Conservation (phyloP, 805 yeast genomes). For the Wickerhamomyces canadensis region DNA sequence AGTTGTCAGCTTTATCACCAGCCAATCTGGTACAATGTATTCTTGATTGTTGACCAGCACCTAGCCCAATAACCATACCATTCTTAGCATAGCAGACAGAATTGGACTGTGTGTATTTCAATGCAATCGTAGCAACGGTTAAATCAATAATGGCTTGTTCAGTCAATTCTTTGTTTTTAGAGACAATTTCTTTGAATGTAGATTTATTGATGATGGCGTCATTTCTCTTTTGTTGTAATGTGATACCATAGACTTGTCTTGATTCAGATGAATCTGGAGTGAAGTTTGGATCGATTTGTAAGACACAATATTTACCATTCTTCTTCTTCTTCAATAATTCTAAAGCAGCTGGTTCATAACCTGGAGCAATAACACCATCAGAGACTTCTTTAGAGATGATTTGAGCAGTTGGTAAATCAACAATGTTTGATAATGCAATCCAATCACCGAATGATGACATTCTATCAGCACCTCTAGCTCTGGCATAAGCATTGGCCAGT, state of each 20-base stretch:
- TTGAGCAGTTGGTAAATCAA: slow-evolving; percentile 93
- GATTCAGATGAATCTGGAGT: slow-evolving; percentile 77
- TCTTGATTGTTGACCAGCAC: slow-evolving; percentile 99
- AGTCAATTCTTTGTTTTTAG: slow-evolving; percentile 78
- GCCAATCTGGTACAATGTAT: slow-evolving; percentile 99
- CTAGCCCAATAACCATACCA: slow-evolving; percentile 98
- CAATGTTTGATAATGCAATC: slow-evolving; percentile 94
- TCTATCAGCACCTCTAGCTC: slow-evolving; percentile 99
- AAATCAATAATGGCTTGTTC: slow-evolving; percentile 91
- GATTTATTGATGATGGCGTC: slow-evolving; percentile 92
- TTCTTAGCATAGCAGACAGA: slow-evolving; percentile 97
- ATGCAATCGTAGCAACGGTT: slow-evolving; percentile 94
- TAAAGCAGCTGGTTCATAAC: slow-evolving; percentile 87
- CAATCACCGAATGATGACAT: slow-evolving; percentile 99
- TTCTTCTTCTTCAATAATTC: slow-evolving; percentile 86
- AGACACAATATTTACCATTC: slow-evolving; percentile 94
- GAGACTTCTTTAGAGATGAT: slow-evolving; percentile 96
- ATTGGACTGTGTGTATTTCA: slow-evolving; percentile 97
- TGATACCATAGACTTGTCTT: slow-evolving; percentile 94
- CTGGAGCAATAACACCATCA: slow-evolving; percentile 99
- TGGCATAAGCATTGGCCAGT: slow-evolving; percentile 97
- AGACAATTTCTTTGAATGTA: slow-evolving; percentile 87
- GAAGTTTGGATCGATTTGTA: slow-evolving; percentile 94
- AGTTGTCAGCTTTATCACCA: slow-evolving; percentile 98
- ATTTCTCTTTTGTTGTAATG: slow-evolving; percentile 94